These are phyloP conservation scores for Wickerhamomyces ciferrii DNA, from an alignment of 805 yeast species.

Conservation along the genomic window DNA sequence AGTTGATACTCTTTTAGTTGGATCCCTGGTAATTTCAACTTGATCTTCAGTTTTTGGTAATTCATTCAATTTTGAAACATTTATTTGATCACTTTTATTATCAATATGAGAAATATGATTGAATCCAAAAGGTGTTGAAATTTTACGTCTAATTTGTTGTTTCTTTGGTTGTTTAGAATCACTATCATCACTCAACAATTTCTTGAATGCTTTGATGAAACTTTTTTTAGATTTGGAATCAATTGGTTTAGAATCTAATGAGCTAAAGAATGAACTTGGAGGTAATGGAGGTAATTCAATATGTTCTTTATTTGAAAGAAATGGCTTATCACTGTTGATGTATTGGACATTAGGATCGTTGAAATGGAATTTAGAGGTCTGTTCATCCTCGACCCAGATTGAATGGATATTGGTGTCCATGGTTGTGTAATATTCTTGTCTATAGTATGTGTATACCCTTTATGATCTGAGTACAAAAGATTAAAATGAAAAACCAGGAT, in stretches of 20 bases:
- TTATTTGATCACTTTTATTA: conserved; percentile 7
- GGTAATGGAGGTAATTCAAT: conserved; percentile 32
- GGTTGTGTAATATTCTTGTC: no score
- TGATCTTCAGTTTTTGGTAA: background rate
- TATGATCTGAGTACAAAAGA: no score
- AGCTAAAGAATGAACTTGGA: conserved; percentile 20
- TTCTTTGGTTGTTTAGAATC: background rate
- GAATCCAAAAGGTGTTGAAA: conserved; percentile 34
- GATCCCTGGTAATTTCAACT: background rate
- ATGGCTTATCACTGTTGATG: conserved; percentile 29
- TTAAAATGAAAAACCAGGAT: no score
- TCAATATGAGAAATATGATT: conserved; percentile 36
- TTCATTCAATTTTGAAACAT: background rate
- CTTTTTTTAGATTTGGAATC: conserved; percentile 15
- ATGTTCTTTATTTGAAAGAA: conserved; percentile 25
- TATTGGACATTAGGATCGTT: conserved; percentile 25
- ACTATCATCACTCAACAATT: conserved; percentile 16
- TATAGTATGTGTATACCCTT: background rate
- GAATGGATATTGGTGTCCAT: conserved; percentile 28
- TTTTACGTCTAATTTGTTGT: conserved; percentile 13
- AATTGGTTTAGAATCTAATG: background rate
- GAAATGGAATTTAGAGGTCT: conserved; percentile 27
- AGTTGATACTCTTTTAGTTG: background rate
- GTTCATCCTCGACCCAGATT: conserved; percentile 37
- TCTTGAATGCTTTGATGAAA: conserved; percentile 26